Conservation (phyloP, 2,329 filamentous ascomycete species). For the Trichoderma sp. region DNA sequence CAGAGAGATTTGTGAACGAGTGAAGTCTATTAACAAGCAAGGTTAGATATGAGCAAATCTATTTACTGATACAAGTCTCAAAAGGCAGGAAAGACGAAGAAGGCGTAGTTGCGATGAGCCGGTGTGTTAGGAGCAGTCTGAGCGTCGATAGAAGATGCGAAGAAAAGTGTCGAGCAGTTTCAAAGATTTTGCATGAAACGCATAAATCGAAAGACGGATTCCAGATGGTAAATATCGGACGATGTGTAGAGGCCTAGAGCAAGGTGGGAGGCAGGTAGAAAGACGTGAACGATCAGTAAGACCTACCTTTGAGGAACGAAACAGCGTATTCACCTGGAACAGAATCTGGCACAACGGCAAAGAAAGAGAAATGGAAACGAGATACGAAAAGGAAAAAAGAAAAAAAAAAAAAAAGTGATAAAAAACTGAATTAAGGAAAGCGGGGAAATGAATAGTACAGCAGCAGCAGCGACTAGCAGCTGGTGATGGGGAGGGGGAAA, state of each 20-base stretch:
- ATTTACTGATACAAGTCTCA: not conserved
- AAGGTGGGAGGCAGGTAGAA: not conserved
- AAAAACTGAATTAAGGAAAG: conserved; percentile 13
- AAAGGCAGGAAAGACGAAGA: not conserved
- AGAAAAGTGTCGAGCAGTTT: not conserved
- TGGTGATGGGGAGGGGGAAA: conserved; percentile 2
- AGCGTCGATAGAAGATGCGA: not conserved
- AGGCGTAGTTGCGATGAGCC: not conserved
- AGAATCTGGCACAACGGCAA: conserved; percentile 5
- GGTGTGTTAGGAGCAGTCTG: not conserved
- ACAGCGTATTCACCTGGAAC: conserved; percentile 10
- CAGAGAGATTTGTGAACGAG: not conserved
- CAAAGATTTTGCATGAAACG: not conserved
- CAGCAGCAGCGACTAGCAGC: conserved; percentile 15
- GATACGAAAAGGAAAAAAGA: not conserved
- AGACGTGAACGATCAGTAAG: not conserved
- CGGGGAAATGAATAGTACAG: conserved; percentile 7
- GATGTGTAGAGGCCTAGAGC: not conserved
- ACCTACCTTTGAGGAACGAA: conserved; percentile 11
- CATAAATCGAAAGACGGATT: not conserved
- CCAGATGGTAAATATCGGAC: not conserved
- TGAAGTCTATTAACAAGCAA: not conserved
- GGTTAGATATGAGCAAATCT: not conserved
- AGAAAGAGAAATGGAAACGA: not conserved
- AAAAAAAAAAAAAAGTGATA: not conserved